Evolutionary conservation across 352 stramenopile species (phyloP), one percentile per base, ranked within the genome.

Genomic region (Peronospora destructor): DNA sequence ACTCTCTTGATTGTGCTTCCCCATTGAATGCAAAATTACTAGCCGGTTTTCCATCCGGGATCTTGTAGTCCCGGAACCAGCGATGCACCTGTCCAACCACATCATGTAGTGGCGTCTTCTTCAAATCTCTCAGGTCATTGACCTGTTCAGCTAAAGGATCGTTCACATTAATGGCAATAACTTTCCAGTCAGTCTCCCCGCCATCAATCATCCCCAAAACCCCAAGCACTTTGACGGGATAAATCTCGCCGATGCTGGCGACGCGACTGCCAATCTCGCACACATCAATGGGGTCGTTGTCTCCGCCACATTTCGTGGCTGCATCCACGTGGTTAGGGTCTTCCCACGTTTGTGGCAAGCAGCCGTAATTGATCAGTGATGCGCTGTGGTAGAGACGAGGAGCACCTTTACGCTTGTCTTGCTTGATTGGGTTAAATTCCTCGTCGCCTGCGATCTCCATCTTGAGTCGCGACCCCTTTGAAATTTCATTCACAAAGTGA

Each of bases 61-160:
- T 98, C 78, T 99, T 99, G 83, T 99, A 99, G 91, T 98, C 97
- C 41, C 96, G 79, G 77, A 99, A 98, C 96, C 96, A 99, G 64
- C 94, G 88, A 56, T 95, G 77, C 43, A 88, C 68, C 14, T 77
- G 49, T 3, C 63, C 41, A 19, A 96, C 71, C 11, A 76, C 61
- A 56, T 95, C 67, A n/a, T 85, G 71, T 41, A 87, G 58, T 17
- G 70, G 68, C 28, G 81, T 82, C 59, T 90, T 78, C 36, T 64
- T 59, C 2, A 92, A 64, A 44, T 93, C 95, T 25, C 75, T 65
- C 32, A 98, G 83, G 66, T 98, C 93, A 69, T 99, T 91, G 50
- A 99, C 79, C 56, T 97, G 61, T 11, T 71, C 65, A 12, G 96
- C 96, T 33, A 99, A 75, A 43, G 96, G 93, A 77, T 99, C 96